A percentile compares a stretch with the other conserved stretches of the same genome.
Evolutionary conservation across 176 grass and related monocot genomes (phyloP).

Genomic region (Calamus simplicifolius): DNA sequence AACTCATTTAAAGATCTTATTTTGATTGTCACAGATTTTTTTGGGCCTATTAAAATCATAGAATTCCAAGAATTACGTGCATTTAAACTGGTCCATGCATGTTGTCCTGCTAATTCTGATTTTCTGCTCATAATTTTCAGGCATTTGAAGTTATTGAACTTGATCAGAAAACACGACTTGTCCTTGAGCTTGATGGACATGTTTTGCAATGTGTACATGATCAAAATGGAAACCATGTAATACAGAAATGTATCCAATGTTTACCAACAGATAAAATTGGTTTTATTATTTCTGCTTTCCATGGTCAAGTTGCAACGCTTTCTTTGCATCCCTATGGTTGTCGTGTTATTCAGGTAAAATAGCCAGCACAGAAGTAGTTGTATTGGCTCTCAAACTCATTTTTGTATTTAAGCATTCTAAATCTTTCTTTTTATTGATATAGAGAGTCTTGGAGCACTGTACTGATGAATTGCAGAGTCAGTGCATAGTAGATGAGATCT

Average conservation of each 20-base stretch:
- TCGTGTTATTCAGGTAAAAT: constrained; percentile 82
- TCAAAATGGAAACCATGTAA: constrained; percentile 99
- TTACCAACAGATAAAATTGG: constrained; percentile 75
- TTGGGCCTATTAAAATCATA: too few species aligned
- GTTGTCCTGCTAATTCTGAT: constrained; percentile 24
- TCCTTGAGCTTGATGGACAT: constrained; percentile 82
- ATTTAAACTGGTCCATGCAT: too few species aligned
- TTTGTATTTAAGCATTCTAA: too few species aligned
- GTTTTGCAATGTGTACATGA: constrained; percentile 90
- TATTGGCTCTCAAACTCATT: too few species aligned
- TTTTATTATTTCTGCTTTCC: constrained; percentile 78
- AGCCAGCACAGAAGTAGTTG: too few species aligned
- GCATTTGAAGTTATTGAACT: constrained; percentile 92
- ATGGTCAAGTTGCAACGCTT: constrained; percentile 70
- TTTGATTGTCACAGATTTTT: too few species aligned
- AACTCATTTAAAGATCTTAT: too few species aligned
- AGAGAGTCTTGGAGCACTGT: constrained; percentile 96
- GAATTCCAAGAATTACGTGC: too few species aligned
- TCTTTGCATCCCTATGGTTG: constrained; percentile 97
- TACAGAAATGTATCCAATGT: constrained; percentile 98
- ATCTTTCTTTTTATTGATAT: neutral
- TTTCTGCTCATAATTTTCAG: constrained; percentile 23
- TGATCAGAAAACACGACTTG: constrained; percentile 75
- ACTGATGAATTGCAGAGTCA: constrained; percentile 62
- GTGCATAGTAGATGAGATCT: constrained; percentile 95